Evolutionary conservation across 805 yeast genomes (phyloP), one percentile per base, ranked within the genome.

Genomic region (Priceomyces castillae): DNA sequence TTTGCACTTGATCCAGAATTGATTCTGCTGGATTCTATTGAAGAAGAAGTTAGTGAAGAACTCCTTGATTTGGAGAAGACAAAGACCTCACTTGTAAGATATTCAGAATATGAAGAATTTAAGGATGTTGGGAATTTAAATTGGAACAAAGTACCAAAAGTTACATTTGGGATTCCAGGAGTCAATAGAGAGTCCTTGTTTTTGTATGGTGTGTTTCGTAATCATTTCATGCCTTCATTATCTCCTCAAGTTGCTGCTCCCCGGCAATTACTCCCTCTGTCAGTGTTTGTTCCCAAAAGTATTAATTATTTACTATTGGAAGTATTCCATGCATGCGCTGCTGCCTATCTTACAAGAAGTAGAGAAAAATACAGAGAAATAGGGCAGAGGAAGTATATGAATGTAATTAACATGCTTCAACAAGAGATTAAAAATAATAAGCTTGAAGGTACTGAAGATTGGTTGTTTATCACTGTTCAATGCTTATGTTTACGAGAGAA

Each of bases 391-490:
- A 33, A 33, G 15, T 33, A 33, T 33, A 10, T 15, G 23, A 33
- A 33, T 19, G 12, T 33, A 9, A 16, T 33, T 33, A 7, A 16
- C 12, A 33, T 33, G 36, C 36, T 33, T 17, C 18, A 17, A 5
- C 9, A 33, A 16, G 36, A 33, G 20, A 33, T 33, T 6, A 15
- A 33, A 33, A 33, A 15, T 16, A 33, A 33, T 15, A 16, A 14
- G 4, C 36, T 33, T 19, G 51, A 52, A 16, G 66, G 64, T 4
- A 61, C 64, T 11, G 69, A 66, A 34, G 60, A 63, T 18, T 71
- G 76, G 76, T 43, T 71, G 1, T 49, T 69, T 14, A 67, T 71
- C 10, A 73, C 71, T 3, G 61, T 66, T 14, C 65, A 71, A 31
- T 43, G 65, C 36, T 48, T 71, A 25, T 71, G 76, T 44, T 52